These are phyloP conservation scores for Crithidia sp. DNA, from an alignment of 208 protist species.

Conservation along the genomic window DNA sequence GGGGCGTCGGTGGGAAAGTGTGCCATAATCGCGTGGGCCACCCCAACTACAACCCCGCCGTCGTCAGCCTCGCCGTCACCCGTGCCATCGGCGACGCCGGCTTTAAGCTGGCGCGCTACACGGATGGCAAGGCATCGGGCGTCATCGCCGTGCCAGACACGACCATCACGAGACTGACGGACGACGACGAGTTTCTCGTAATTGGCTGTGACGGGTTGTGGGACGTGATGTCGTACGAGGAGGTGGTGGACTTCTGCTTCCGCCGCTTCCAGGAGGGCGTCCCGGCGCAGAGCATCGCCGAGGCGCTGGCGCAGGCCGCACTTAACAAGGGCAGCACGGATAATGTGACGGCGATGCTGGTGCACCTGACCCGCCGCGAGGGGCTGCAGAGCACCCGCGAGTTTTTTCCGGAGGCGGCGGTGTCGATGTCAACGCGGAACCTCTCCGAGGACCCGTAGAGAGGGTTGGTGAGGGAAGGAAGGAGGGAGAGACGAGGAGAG, in stretches of 20 bases:
- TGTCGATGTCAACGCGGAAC: constrained; percentile 55
- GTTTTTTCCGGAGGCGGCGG: constrained; percentile 50
- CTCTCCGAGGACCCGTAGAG: constrained; percentile 35
- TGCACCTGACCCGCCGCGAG: constrained; percentile 47
- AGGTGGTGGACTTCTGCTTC: constrained; percentile 86
- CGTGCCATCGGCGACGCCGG: constrained; percentile 95
- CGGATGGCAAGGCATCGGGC: constrained; percentile 78
- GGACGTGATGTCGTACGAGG: constrained; percentile 93
- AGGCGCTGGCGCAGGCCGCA: constrained; percentile 73
- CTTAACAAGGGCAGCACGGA: constrained; percentile 86
- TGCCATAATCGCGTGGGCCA: constrained; percentile 94
- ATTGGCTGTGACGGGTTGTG: constrained; percentile 95
- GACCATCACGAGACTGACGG: constrained; percentile 59
- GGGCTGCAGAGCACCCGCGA: constrained; percentile 33
- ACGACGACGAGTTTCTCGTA: constrained; percentile 91
- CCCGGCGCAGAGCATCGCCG: constrained; percentile 62
- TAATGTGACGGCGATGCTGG: constrained; percentile 87
- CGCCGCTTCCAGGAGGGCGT: constrained; percentile 53
- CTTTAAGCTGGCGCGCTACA: constrained; percentile 90
- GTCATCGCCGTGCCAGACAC: constrained; percentile 82
- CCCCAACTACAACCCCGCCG: constrained; percentile 87
- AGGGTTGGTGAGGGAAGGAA: background rate
- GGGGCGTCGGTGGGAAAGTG: constrained; percentile 85
- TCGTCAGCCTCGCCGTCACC: constrained; percentile 91
- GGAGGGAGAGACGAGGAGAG: background rate